These are phyloP conservation scores for Phaeoacremonium minimum DNA, from an alignment of 2,329 filamentous ascomycete species.

Conservation along the genomic window DNA sequence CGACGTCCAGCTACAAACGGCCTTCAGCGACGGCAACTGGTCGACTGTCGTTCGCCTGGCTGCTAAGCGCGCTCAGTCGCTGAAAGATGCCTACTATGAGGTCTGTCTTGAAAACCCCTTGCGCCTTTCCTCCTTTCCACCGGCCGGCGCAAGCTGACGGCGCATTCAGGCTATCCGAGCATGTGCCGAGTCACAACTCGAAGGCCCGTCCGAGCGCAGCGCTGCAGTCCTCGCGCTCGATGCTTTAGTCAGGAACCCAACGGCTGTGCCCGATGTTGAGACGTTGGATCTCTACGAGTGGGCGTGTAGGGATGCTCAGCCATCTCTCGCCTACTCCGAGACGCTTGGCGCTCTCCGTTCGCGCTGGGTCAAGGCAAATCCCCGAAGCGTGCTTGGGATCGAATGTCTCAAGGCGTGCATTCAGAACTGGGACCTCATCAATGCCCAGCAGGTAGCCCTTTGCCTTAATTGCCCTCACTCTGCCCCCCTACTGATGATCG, in stretches of 20 bases:
- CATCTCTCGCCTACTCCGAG: conserved; percentile 32
- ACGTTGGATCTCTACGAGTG: conserved; percentile 51
- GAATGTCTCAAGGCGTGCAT: conserved; percentile 49
- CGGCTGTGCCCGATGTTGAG: conserved; percentile 42
- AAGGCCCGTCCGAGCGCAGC: conserved; percentile 40
- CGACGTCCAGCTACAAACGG: conserved; percentile 50
- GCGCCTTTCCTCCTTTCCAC: neutral
- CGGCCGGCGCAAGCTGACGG: neutral
- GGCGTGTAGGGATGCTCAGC: conserved; percentile 31
- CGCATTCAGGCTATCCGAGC: conserved; percentile 36
- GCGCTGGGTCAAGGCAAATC: conserved; percentile 48
- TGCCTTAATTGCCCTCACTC: neutral
- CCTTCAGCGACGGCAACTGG: conserved; percentile 53
- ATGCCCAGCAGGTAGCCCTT: conserved; percentile 47
- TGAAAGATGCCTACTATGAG: conserved; percentile 53
- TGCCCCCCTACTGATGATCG: conserved; percentile 1
- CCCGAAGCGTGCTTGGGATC: conserved; percentile 34
- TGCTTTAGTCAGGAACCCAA: conserved; percentile 40
- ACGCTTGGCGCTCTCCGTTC: conserved; percentile 46
- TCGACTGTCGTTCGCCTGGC: conserved; percentile 44
- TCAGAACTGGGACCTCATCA: conserved; percentile 49
- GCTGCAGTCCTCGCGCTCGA: conserved; percentile 39
- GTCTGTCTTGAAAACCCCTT: conserved; percentile 24
- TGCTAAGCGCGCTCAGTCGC: conserved; percentile 41
- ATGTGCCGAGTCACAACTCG: conserved; percentile 47